Base-by-base conservation (phyloP, 495 filamentous ascomycete genomes). In the Penicillium atrosanguineum region DNA sequence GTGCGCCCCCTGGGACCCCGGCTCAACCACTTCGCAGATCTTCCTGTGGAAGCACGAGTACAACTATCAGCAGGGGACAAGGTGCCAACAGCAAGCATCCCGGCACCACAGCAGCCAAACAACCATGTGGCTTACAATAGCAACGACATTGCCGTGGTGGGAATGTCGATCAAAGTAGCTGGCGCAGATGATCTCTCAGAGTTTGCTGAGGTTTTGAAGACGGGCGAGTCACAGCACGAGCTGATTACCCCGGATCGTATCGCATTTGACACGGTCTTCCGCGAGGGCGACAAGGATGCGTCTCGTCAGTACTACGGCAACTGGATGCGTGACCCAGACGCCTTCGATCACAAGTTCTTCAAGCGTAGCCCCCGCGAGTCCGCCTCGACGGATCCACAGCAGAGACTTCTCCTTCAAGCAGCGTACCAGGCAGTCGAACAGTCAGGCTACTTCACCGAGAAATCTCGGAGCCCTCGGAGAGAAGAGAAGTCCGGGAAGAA, bases 301-400 rank as follows among this genome's bases (percentile, higher is more conserved):
- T 28, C 38, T 9, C 50, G 69, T 1, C 72, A 72, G 7, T 80
- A 66, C 67, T 78, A 62, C 20, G 80, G 71, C 0, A 79, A 80
- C 44, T 80, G 82, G 36, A 46, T 83, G 7, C 46, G 60, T 12
- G 68, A 75, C 31, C 52, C 55, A 14, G 77, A 79, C 47, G 63
- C 64, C 12, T 83, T 80, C 34, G 82, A 86, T 49, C 72, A 79
- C 42, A 55, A 64, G 6, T 83, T 85, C 67, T 86, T 83, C 69
- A 72, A 68, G 45, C 72, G 65, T 36, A 72, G 62, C 15, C 62
- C 73, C 0, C 65, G 76, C 4, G 82, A 85, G 57, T 70, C 72
- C 0, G 55, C 62, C 16, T 64, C 69, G 3, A 78, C 75, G 62
- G 82, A 83, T 46, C 82, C 80, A 0, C 78, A 81, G 46, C 79